phyloP scores from a whole-genome alignment of 495 filamentous ascomycete species.

The Echria macrotheca region DNA sequence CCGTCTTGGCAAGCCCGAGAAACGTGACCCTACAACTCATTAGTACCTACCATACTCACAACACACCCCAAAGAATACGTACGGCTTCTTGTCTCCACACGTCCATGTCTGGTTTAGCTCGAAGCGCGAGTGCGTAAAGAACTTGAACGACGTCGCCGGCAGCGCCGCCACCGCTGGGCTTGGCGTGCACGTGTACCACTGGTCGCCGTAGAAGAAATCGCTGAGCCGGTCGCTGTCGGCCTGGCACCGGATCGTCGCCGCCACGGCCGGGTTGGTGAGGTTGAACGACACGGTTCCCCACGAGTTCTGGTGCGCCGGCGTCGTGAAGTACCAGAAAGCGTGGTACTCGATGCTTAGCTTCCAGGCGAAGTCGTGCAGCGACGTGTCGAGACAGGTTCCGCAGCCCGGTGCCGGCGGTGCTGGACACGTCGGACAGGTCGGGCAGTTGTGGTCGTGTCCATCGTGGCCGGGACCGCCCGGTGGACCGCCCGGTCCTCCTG shows the following conservation, averaged over 20 bases:
- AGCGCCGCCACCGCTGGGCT: not conserved
- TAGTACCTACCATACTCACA: not conserved
- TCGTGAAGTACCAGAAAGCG: constrained; percentile 37
- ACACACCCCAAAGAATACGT: not conserved
- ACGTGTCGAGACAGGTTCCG: constrained; percentile 14
- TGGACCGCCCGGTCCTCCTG: no score
- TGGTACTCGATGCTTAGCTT: constrained; percentile 33
- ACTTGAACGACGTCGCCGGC: constrained; percentile 26
- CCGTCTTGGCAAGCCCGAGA: constrained; percentile 25
- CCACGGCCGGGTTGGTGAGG: constrained; percentile 36
- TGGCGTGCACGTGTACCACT: constrained; percentile 32
- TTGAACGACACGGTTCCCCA: constrained; percentile 39
- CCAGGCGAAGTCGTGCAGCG: constrained; percentile 34
- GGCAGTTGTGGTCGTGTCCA: constrained; percentile 5
- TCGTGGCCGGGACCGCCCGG: not conserved
- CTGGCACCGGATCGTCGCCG: constrained; percentile 27
- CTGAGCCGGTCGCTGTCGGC: constrained; percentile 34
- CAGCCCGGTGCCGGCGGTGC: not conserved
- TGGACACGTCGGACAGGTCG: not conserved
- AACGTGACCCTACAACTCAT: constrained; percentile 26
- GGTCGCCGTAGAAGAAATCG: constrained; percentile 42
- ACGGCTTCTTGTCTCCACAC: constrained; percentile 33
- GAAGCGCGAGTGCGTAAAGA: constrained; percentile 29
- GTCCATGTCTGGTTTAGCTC: constrained; percentile 40
- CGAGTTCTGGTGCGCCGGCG: constrained; percentile 41